Evolutionary conservation across 306 rosid genomes (phyloP), one percentile per base, ranked within the genome.

Genomic region (Cicer bijugum): DNA sequence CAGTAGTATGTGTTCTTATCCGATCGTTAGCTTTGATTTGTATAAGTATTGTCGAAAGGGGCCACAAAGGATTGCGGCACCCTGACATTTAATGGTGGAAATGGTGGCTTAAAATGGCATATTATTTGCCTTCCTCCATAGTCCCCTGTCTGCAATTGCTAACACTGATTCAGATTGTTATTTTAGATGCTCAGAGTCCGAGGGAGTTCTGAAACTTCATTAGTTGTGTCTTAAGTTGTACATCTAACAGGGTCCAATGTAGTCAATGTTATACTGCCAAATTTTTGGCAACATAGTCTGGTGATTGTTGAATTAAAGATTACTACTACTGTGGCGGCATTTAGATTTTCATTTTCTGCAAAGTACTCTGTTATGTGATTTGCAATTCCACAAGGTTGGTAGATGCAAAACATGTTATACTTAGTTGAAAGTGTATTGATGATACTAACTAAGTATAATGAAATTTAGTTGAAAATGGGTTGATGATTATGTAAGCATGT

Each of bases 211-310:
- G 44, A 8, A 46, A 73, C 39, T 66, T 67, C 9, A 42, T 73
- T 59, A 28, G 38, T 52, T 53, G 38, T 51, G 39, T 63, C 68
- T 64, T 64, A 7, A 76, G 42, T 35, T 66, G 42, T 60, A 5
- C 52, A 6, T 43, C 35, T 61, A 11, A 42, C 70, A 14, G 47
- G 74, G 38, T 72, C 23, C 43, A 57, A 23, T 7, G 16, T 8
- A 38, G 56, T 75, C 75, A 74, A 47, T 73, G 20, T 42, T 12
- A 67, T 67, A 28, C 74, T 78, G 17, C 23, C 72, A 23, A 33
- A 28, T n/a, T 66, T n/a, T 8, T 19, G 28, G 61, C 42, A 28
- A 12, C 28, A 28, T 16, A 16, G 48, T 66, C 9, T 5, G 3
- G 15, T 5, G 5, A 50, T 47, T 48, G 19, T 37, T 12, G 6